These are phyloP conservation scores for Salvia hispanica DNA, from an alignment of 257 asterid genomes.

Conservation along the genomic window DNA sequence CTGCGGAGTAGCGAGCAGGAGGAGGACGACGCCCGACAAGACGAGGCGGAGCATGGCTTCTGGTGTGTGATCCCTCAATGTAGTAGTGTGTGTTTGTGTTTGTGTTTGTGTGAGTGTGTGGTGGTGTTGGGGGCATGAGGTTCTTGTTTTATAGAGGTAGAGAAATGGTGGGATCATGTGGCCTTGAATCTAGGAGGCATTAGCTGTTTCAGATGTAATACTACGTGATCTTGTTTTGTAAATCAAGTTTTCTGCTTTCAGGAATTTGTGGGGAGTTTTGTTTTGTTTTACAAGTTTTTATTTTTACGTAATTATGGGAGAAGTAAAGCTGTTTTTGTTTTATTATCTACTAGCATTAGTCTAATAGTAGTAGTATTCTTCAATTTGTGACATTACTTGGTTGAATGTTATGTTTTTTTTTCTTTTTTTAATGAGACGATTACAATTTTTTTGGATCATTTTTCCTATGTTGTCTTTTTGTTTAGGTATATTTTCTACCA, in stretches of 20 bases:
- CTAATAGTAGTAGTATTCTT: too few relatives aligned
- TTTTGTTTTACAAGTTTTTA: slow-evolving; percentile 16
- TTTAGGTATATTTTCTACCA: too few relatives aligned
- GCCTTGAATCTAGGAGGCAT: slow-evolving; percentile 35
- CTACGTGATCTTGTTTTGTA: not conserved
- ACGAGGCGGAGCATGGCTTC: slow-evolving; percentile 38
- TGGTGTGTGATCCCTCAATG: not conserved
- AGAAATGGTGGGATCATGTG: slow-evolving; percentile 16
- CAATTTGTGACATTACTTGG: too few relatives aligned
- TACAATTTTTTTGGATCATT: too few relatives aligned
- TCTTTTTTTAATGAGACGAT: not conserved
- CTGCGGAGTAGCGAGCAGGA: slow-evolving; percentile 36
- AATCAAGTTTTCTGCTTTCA: slow-evolving; percentile 17
- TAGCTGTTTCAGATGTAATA: slow-evolving; percentile 4
- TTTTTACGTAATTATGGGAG: slow-evolving; percentile 21
- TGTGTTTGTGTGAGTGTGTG: not conserved
- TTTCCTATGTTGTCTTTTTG: too few relatives aligned
- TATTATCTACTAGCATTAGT: too few relatives aligned
- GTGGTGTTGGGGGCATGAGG: not conserved
- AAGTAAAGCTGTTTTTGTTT: not conserved
- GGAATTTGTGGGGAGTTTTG: not conserved
- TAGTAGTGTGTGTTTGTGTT: not conserved
- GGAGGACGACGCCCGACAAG: slow-evolving; percentile 37
- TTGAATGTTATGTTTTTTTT: too few relatives aligned
- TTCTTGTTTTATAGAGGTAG: slow-evolving; percentile 33